phyloP scores from a whole-genome alignment of 495 filamentous ascomycete genomes.

The Penicillium macrosclerotiorum region DNA sequence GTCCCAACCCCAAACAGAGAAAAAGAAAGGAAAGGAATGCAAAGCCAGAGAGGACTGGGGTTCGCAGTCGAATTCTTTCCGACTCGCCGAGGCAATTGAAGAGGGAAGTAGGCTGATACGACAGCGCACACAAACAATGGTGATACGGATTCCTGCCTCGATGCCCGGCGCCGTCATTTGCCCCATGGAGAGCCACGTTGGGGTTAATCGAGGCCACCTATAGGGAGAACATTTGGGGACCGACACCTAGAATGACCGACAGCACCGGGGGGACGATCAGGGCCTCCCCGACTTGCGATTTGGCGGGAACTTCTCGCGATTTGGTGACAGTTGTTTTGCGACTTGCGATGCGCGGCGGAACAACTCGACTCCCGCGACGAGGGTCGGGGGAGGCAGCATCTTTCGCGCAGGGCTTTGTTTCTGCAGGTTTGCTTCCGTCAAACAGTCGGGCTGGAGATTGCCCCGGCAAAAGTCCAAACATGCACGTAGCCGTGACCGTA shows the following conservation, averaged over 20 bases:
- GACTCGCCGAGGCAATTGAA: conserved; percentile 25
- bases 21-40: no score
- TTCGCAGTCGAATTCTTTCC: conserved; percentile 25
- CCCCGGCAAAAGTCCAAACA: conserved; percentile 25
- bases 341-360: conserved; percentile 14
- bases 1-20: no score
- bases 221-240: conserved; percentile 11
- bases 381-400: conserved; percentile 6
- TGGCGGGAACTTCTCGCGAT: no score
- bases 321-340: no score
- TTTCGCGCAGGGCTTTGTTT: conserved; percentile 21
- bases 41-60: conserved; percentile 22
- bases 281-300: conserved; percentile 22
- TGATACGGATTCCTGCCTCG: conserved; percentile 32
- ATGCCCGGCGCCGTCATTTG: conserved; percentile 24
- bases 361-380: conserved; percentile 9
- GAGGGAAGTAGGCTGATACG: conserved; percentile 23
- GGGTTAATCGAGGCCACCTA: conserved; percentile 29
- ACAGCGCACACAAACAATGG: conserved; percentile 31
- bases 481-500: conserved; percentile 28
- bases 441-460: conserved; percentile 27
- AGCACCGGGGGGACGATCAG: conserved; percentile 16
- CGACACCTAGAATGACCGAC: conserved; percentile 7
- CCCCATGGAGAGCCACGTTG: conserved; percentile 30
- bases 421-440: conserved; percentile 32